These are phyloP conservation scores for Hymenoscyphus infarciens DNA, from an alignment of 2,329 filamentous ascomycete genomes.

Conservation along the genomic window DNA sequence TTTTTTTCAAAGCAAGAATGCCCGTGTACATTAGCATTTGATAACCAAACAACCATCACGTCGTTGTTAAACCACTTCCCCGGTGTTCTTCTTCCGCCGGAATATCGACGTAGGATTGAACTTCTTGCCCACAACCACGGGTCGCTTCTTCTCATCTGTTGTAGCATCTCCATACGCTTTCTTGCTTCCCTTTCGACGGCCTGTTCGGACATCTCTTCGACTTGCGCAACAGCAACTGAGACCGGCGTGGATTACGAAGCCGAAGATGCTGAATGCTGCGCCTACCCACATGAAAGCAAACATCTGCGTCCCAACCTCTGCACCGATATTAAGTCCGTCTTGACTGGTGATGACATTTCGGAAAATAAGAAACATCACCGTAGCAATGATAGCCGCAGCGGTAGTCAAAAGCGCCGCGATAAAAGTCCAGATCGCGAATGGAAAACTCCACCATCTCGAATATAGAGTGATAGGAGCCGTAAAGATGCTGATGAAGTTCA, in stretches of 20 bases:
- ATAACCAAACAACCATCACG: background rate
- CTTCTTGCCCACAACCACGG: conserved; percentile 5
- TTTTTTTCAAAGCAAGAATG: background rate
- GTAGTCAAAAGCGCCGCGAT: conserved; percentile 64
- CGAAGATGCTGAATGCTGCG: conserved; percentile 60
- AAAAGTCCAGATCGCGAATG: conserved; percentile 65
- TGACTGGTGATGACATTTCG: conserved; percentile 69
- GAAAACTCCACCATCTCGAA: conserved; percentile 57
- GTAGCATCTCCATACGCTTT: conserved; percentile 28
- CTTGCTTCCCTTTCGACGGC: conserved; percentile 30
- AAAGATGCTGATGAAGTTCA: conserved; percentile 72
- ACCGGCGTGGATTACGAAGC: conserved; percentile 69
- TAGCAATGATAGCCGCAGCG: conserved; percentile 71
- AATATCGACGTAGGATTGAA: background rate
- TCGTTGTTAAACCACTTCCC: background rate
- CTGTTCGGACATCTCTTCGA: conserved; percentile 33
- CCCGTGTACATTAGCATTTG: background rate
- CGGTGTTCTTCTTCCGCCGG: background rate
- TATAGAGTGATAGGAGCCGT: conserved; percentile 45
- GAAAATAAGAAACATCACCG: conserved; percentile 80
- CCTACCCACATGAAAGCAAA: conserved; percentile 89
- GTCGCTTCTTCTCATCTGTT: conserved; percentile 21
- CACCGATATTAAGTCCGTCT: conserved; percentile 70
- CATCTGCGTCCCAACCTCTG: conserved; percentile 68
- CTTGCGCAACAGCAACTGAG: conserved; percentile 70